Evolutionary conservation across 306 rosid genomes (phyloP).

Genomic region (Castanea sativa): DNA sequence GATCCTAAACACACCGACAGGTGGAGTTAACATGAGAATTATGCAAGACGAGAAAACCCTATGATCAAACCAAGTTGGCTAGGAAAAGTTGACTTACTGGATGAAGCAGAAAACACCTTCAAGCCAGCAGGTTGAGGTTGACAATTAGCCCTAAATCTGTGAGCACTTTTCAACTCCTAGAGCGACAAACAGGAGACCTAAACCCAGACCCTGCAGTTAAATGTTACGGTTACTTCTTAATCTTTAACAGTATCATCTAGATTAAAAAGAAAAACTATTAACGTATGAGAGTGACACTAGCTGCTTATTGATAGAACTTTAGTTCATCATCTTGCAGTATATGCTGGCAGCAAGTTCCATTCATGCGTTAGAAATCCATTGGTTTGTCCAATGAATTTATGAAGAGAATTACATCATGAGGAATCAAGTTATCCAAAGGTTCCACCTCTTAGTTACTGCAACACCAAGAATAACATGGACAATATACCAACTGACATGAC

Average conservation of each 20-base stretch:
- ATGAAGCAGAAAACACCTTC: conserved; percentile 62
- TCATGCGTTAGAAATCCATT: conserved; percentile 23
- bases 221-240: conserved; percentile 62
- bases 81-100: conserved; percentile 71
- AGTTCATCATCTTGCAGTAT: conserved; percentile 24
- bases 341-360: conserved; percentile 27
- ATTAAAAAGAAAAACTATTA: conserved; percentile 23
- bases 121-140: conserved; percentile 74
- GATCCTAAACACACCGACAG: conserved; percentile 43
- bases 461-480: background rate
- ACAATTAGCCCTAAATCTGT: conserved; percentile 64
- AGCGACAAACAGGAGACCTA: conserved; percentile 87
- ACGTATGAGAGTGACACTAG: conserved; percentile 31
- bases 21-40: conserved; percentile 42
- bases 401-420: conserved; percentile 14
- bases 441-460: background rate
- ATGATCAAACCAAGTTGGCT: conserved; percentile 48
- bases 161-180: conserved; percentile 82
- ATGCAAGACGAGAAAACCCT: conserved; percentile 47
- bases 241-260: conserved; percentile 42
- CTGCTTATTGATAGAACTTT: conserved; percentile 31
- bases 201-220: conserved; percentile 90
- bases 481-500: background rate
- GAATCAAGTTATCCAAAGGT: conserved; percentile 27
- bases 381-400: conserved; percentile 9